phyloP scores from a whole-genome alignment of 768 basidiomycete genomes.

The Suillus plorans region DNA sequence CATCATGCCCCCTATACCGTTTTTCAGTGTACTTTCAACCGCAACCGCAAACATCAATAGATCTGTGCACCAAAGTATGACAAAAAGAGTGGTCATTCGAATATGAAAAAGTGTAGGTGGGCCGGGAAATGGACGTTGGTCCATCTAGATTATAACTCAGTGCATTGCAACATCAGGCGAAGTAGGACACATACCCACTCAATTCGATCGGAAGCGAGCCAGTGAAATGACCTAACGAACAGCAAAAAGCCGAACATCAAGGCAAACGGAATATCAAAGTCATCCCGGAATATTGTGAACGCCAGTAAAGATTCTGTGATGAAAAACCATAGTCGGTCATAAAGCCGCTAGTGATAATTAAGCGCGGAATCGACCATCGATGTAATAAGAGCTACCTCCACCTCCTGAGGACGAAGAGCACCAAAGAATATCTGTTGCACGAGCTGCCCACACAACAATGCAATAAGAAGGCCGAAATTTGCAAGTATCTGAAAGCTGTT shows the following conservation, averaged over 20 bases:
- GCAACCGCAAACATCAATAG: constrained; percentile 76
- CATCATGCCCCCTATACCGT: constrained; percentile 88
- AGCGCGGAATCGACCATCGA: not conserved
- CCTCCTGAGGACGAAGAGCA: constrained; percentile 77
- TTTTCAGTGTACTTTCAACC: constrained; percentile 72
- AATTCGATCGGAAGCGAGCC: constrained; percentile 92
- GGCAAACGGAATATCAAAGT: constrained; percentile 90
- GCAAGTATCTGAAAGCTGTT: constrained; percentile 65
- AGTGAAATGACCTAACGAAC: constrained; percentile 97
- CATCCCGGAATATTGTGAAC: constrained; percentile 95
- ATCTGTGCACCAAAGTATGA: constrained; percentile 75
- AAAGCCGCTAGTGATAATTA: constrained; percentile 67
- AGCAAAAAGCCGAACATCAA: constrained; percentile 94
- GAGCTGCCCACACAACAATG: constrained; percentile 71
- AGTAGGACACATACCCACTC: constrained; percentile 75
- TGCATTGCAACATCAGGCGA: constrained; percentile 1
- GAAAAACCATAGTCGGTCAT: constrained; percentile 97
- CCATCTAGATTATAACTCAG: constrained; percentile 73
- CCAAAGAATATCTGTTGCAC: constrained; percentile 93
- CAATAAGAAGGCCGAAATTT: constrained; percentile 83
- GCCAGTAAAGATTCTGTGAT: constrained; percentile 95
- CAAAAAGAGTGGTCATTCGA: constrained; percentile 73
- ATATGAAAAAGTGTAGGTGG: constrained; percentile 83
- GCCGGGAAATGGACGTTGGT: constrained; percentile 88
- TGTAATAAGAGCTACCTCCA: constrained; percentile 64